Conservation (phyloP, 371 early-diverging fungal genomes). For the Mortierella sp. region DNA sequence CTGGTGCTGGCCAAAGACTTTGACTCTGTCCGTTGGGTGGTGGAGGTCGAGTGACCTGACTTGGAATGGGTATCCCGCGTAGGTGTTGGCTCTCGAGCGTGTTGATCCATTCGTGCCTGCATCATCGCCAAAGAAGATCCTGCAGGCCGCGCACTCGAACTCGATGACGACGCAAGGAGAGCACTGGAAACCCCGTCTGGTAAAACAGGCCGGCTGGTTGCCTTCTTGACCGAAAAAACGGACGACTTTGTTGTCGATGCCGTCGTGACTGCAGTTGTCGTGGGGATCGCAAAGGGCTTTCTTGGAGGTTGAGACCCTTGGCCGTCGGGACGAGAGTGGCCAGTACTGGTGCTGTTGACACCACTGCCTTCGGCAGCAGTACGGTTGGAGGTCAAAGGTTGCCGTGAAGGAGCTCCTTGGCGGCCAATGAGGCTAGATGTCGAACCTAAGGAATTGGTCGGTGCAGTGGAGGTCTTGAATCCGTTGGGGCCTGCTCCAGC, state of each 20-base stretch:
- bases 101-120: slow-evolving; percentile 18
- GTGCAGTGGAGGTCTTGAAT: background rate
- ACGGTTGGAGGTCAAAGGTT: slow-evolving; percentile 2
- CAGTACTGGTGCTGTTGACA: background rate
- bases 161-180: slow-evolving; percentile 12
- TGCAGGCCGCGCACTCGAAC: background rate
- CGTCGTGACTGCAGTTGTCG: background rate
- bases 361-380: background rate
- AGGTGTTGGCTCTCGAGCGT: slow-evolving; percentile 1
- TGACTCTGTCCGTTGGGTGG: background rate
- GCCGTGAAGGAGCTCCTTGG: background rate
- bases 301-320: slow-evolving; percentile 2
- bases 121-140: slow-evolving; percentile 18
- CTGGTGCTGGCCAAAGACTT: background rate
- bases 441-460: background rate
- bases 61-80: background rate
- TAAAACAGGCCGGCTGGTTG: slow-evolving; percentile 20
- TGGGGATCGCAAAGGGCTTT: slow-evolving; percentile 15
- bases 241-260: slow-evolving; percentile 20
- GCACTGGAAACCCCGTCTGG: slow-evolving; percentile 35
- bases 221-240: slow-evolving; percentile 21
- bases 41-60: background rate
- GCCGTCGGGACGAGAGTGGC: slow-evolving; percentile 18
- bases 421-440: background rate
- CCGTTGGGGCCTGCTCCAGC: background rate